phyloP scores from a whole-genome alignment of 2,329 filamentous ascomycete genomes.

The Claviceps africana region DNA sequence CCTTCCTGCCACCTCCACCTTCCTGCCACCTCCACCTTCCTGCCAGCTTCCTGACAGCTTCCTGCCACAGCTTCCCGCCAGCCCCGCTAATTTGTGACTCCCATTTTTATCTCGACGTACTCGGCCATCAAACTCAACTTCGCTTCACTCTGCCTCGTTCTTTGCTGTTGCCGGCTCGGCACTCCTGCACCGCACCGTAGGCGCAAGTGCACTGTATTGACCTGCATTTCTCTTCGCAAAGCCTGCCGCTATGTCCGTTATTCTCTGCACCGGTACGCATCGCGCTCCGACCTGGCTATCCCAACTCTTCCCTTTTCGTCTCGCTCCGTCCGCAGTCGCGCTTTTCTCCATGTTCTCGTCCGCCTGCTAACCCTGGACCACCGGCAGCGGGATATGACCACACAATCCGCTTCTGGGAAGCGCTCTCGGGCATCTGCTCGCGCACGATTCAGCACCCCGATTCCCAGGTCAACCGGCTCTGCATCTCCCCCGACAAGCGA shows the following conservation, averaged over 20 bases:
- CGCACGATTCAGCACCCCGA: constrained; percentile 96
- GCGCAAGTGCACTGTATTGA: not conserved
- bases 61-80: not conserved
- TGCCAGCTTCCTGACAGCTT: not conserved
- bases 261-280: constrained; percentile 44
- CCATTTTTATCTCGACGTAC: not conserved
- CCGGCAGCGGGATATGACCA: constrained; percentile 45
- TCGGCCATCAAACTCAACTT: not conserved
- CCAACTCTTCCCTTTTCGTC: not conserved
- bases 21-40: not conserved
- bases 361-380: constrained; percentile 10
- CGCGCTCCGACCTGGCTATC: not conserved
- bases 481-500: constrained; percentile 95
- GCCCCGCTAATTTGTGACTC: not conserved
- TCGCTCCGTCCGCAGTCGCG: not conserved
- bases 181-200: not conserved
- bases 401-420: constrained; percentile 82
- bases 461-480: constrained; percentile 94
- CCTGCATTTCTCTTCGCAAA: not conserved
- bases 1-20: too few relatives aligned
- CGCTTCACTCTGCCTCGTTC: not conserved
- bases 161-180: not conserved
- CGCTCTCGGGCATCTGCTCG: constrained; percentile 91
- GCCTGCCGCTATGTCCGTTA: constrained; percentile 38
- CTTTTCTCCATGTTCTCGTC: not conserved